Evolutionary conservation across 176 grass and related monocot species (phyloP).

Genomic region (Oropetium thomaeum): DNA sequence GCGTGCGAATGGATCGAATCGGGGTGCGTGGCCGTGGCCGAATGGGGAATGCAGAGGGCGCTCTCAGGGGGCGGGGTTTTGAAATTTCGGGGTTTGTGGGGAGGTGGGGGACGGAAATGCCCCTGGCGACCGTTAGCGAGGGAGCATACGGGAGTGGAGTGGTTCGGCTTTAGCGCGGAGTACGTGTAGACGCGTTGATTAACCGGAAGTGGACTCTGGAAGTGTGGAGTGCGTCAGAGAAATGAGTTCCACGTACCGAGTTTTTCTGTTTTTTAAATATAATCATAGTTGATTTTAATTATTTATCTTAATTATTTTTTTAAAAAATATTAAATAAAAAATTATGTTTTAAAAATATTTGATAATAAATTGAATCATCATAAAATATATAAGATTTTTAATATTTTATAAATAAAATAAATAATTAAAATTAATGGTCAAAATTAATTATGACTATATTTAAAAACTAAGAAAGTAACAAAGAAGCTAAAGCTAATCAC

Average conservation of each 20-base stretch:
- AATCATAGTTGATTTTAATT: neutral
- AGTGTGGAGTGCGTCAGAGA: neutral
- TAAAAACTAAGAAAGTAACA: too few species aligned
- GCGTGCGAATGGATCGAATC: conserved; percentile 31
- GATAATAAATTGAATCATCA: too few species aligned
- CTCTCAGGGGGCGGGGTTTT: conserved; percentile 50
- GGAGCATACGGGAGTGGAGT: conserved; percentile 16
- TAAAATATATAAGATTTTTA: too few species aligned
- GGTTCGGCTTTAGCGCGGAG: conserved; percentile 11
- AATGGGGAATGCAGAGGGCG: conserved; percentile 19
- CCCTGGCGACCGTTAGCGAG: conserved; percentile 64
- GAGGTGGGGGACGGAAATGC: conserved; percentile 34
- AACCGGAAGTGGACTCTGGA: neutral
- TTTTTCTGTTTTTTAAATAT: too few species aligned
- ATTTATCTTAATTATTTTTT: too few species aligned
- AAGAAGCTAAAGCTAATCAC: too few species aligned
- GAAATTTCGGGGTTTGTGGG: conserved; percentile 38
- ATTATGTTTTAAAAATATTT: too few species aligned
- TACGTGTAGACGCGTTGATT: conserved; percentile 30
- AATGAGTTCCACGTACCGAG: neutral
- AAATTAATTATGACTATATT: too few species aligned
- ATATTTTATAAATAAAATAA: too few species aligned
- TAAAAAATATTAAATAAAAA: too few species aligned
- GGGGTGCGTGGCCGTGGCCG: neutral
- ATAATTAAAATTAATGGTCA: too few species aligned